These are phyloP conservation scores for Floccularia luteovirens DNA, from an alignment of 768 basidiomycete genomes.

Conservation along the genomic window DNA sequence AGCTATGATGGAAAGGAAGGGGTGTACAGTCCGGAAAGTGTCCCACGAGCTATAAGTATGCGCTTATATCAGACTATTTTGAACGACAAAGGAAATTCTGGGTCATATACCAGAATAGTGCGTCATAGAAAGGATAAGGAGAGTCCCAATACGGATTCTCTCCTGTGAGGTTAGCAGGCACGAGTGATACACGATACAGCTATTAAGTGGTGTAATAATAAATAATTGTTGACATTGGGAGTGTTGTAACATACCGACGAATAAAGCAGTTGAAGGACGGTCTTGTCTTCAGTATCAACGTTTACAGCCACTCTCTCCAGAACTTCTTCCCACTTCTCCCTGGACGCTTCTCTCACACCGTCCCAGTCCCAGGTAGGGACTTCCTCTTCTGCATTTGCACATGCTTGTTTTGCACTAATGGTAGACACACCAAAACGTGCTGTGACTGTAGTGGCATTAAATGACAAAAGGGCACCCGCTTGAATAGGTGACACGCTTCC, in stretches of 20 bases:
- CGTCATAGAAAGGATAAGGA: slow-evolving; percentile 39
- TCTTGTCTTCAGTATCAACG: slow-evolving; percentile 26
- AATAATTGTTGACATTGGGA: neutral
- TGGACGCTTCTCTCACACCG: slow-evolving; percentile 27
- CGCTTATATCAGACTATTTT: slow-evolving; percentile 1
- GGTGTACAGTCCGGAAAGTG: slow-evolving; percentile 45
- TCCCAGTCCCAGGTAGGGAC: slow-evolving; percentile 42
- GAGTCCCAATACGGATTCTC: slow-evolving; percentile 47
- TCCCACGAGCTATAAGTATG: slow-evolving; percentile 38
- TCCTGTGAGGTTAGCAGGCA: slow-evolving; percentile 40
- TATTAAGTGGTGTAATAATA: slow-evolving; percentile 8
- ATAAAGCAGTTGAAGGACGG: slow-evolving; percentile 36
- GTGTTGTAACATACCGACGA: slow-evolving; percentile 27
- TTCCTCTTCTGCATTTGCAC: slow-evolving; percentile 48
- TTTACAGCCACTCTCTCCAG: slow-evolving; percentile 28
- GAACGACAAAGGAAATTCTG: neutral
- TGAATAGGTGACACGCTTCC: slow-evolving; percentile 27
- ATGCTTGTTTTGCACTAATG: slow-evolving; percentile 43
- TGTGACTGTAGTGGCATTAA: slow-evolving; percentile 27
- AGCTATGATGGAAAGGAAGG: slow-evolving; percentile 34
- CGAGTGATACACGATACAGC: slow-evolving; percentile 43
- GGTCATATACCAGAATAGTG: slow-evolving; percentile 37
- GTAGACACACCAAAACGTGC: slow-evolving; percentile 57
- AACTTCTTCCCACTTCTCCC: slow-evolving; percentile 33
- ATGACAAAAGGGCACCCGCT: slow-evolving; percentile 36